phyloP scores from a whole-genome alignment of 257 asterid genomes.

The Ophiorrhiza pumila region DNA sequence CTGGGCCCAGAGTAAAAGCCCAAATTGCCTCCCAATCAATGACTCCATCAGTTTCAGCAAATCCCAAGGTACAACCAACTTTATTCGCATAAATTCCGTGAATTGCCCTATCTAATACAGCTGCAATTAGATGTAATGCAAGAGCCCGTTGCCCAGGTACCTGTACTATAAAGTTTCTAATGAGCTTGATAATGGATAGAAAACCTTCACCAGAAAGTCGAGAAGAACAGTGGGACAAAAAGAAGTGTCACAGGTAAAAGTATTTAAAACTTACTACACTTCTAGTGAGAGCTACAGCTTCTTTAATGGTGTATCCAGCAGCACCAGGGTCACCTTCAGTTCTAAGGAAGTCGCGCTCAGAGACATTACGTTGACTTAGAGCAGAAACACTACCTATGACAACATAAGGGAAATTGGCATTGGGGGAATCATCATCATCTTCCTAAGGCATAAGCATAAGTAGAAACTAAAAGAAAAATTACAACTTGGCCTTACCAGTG shows the following conservation, averaged over 20 bases:
- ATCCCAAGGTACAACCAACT: conserved; percentile 35
- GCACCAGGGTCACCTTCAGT: conserved; percentile 98
- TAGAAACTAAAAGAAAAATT: neutral
- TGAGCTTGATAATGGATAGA: conserved; percentile 15
- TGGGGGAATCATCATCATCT: neutral
- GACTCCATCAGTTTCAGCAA: conserved; percentile 28
- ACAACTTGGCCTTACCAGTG: conserved; percentile 40
- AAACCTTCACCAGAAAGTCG: neutral
- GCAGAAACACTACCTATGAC: conserved; percentile 41
- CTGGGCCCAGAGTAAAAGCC: conserved; percentile 98
- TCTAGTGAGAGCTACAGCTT: conserved; percentile 78
- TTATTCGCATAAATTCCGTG: conserved; percentile 36
- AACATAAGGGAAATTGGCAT: conserved; percentile 4
- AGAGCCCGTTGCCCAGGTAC: conserved; percentile 86
- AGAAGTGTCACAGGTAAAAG: neutral
- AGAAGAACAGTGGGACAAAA: conserved; percentile 3
- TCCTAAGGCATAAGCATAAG: neutral
- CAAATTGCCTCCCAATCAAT: conserved; percentile 95
- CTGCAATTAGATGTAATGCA: conserved; percentile 76
- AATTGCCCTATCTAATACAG: conserved; percentile 62
- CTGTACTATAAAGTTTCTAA: conserved; percentile 39
- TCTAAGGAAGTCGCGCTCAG: conserved; percentile 79
- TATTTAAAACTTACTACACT: conserved; percentile 67
- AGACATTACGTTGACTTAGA: conserved; percentile 49
- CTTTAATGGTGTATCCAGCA: conserved; percentile 87